These are phyloP conservation scores for Lachancea quebecensis DNA, from an alignment of 805 yeast species.

Conservation along the genomic window DNA sequence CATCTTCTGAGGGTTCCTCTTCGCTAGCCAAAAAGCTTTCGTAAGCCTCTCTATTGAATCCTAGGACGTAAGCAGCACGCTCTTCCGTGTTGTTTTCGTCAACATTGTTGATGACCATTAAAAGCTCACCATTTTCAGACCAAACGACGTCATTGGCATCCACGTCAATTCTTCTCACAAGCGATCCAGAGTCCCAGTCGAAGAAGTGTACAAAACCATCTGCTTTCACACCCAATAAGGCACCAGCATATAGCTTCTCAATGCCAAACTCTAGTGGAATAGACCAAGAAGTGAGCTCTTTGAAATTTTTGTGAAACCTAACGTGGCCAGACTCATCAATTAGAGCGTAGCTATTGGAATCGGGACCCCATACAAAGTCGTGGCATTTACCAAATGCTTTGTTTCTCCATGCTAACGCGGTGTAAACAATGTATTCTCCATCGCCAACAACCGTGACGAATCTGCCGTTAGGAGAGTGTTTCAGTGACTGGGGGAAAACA, in stretches of 20 bases:
- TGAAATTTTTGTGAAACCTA: slow-evolving; percentile 75
- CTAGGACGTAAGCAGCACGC: slow-evolving; percentile 63
- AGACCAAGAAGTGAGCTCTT: slow-evolving; percentile 58
- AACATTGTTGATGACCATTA: slow-evolving; percentile 64
- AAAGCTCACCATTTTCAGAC: slow-evolving; percentile 90
- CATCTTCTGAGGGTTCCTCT: slow-evolving; percentile 57
- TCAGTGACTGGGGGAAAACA: slow-evolving; percentile 78
- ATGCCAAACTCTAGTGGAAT: slow-evolving; percentile 65
- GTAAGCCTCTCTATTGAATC: slow-evolving; percentile 62
- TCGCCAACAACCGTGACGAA: slow-evolving; percentile 96
- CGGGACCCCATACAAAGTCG: slow-evolving; percentile 94
- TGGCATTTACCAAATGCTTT: slow-evolving; percentile 84
- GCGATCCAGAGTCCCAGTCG: slow-evolving; percentile 85
- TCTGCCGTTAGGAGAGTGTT: slow-evolving; percentile 95
- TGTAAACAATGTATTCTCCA: slow-evolving; percentile 92
- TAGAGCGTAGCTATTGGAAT: slow-evolving; percentile 79
- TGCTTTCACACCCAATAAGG: slow-evolving; percentile 77
- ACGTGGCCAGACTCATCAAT: slow-evolving; percentile 62
- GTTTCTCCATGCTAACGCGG: slow-evolving; percentile 97
- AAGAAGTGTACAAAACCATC: slow-evolving; percentile 81
- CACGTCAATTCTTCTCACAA: slow-evolving; percentile 86
- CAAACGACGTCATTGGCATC: slow-evolving; percentile 76
- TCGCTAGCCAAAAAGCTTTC: slow-evolving; percentile 48
- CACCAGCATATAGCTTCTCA: slow-evolving; percentile 80
- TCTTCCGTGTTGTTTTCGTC: slow-evolving; percentile 22